These are phyloP conservation scores for Aureobasidium zeae DNA, from an alignment of 2,329 filamentous ascomycete genomes.

Conservation along the genomic window DNA sequence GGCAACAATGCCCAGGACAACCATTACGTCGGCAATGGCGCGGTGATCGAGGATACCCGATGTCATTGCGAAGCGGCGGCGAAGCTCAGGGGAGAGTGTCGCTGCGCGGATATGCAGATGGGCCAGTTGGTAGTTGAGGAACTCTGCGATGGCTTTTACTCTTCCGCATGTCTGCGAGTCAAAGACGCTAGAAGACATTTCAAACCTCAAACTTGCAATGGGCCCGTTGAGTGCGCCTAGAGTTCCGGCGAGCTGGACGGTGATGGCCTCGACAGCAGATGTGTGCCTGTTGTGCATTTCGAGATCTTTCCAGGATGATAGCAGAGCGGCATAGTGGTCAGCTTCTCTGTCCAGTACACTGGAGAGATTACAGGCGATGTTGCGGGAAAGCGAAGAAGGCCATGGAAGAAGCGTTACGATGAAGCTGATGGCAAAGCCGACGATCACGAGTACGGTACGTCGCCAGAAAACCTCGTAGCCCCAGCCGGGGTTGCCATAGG, in stretches of 20 bases:
- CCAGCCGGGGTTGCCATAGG: conserved; percentile 13
- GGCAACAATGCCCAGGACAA: conserved; percentile 39
- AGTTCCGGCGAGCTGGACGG: conserved; percentile 27
- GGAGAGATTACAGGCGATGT: conserved; percentile 37
- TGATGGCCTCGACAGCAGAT: conserved; percentile 23
- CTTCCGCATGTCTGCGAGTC: conserved; percentile 27
- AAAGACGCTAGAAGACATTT: conserved; percentile 34
- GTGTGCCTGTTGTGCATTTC: conserved; percentile 17
- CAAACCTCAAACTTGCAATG: conserved; percentile 27
- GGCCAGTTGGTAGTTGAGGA: conserved; percentile 29
- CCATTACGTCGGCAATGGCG: conserved; percentile 44
- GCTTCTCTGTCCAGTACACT: conserved; percentile 36
- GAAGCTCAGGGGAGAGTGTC: conserved; percentile 32
- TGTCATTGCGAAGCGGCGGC: conserved; percentile 31
- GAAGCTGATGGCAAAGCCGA: conserved; percentile 10
- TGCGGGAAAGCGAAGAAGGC: conserved; percentile 18
- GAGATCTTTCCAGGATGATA: conserved; percentile 37
- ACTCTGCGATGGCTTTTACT: conserved; percentile 28
- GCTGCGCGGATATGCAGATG: conserved; percentile 30
- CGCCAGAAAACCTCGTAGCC: conserved; percentile 16
- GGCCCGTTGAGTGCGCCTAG: conserved; percentile 29
- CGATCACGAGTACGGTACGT: conserved; percentile 10
- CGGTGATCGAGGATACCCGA: conserved; percentile 37
- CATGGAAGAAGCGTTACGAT: conserved; percentile 14
- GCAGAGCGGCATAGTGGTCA: conserved; percentile 42